These are phyloP conservation scores for Clavispora vitiphila DNA, from an alignment of 805 yeast species.

Conservation along the genomic window DNA sequence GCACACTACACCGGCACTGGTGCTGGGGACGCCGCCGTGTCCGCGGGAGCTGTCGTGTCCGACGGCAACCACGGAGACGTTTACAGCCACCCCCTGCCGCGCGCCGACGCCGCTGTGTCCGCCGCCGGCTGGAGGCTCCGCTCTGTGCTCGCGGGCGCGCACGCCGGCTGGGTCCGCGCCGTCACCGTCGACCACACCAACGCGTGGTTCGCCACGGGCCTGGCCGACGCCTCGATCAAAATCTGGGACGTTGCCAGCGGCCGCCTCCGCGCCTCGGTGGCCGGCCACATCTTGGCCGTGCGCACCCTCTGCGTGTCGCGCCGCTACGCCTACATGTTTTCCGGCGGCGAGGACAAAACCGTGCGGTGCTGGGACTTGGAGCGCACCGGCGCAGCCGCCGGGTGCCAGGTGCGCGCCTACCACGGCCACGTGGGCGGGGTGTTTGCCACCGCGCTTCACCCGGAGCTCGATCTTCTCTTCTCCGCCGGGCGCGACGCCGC, in stretches of 20 bases:
- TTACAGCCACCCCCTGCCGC: no score
- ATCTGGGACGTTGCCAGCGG: constrained; percentile 85
- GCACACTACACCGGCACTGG: no score
- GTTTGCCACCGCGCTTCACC: constrained; percentile 79
- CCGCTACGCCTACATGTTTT: constrained; percentile 81
- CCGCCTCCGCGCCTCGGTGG: constrained; percentile 63
- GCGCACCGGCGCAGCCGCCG: constrained; percentile 55
- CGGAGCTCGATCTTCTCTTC: constrained; percentile 74
- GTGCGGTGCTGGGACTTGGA: constrained; percentile 97
- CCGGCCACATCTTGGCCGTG: constrained; percentile 91
- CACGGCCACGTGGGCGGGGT: constrained; percentile 94
- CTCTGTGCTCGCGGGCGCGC: constrained; percentile 75
- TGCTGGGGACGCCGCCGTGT: no score
- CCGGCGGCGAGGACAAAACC: constrained; percentile 89
- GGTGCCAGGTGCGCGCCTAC: constrained; percentile 65
- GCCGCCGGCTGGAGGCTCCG: constrained; percentile 53
- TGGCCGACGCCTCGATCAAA: constrained; percentile 82
- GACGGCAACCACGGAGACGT: no score
- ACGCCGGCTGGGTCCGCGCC: constrained; percentile 89
- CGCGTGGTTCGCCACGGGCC: constrained; percentile 89
- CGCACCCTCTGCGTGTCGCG: constrained; percentile 68
- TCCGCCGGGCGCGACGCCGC: constrained; percentile 89
- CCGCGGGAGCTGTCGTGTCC: no score
- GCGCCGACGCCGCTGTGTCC: no score
- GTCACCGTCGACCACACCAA: constrained; percentile 80